Evolutionary conservation across 257 asterid species (phyloP).

Genomic region (Forsythia suspensa): DNA sequence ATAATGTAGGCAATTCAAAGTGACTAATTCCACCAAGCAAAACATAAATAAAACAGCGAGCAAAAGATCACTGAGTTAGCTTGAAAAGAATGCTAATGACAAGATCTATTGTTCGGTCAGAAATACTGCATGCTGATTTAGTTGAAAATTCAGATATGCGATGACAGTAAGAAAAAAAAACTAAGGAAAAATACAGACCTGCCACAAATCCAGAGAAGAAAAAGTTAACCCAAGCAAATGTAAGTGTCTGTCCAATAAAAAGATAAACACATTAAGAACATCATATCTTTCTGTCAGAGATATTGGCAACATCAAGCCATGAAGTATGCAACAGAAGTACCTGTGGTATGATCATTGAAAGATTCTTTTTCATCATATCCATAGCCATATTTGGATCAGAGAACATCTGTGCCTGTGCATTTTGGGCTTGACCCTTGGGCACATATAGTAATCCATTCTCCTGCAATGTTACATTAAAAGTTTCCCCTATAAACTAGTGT

Average conservation of each 20-base stretch:
- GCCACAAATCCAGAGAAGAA: conserved; percentile 99
- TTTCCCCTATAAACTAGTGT: conserved; percentile 2
- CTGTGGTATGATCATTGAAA: conserved; percentile 97
- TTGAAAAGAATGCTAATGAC: conserved; percentile 2
- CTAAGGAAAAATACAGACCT: conserved; percentile 45
- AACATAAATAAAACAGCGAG: conserved; percentile 15
- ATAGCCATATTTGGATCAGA: conserved; percentile 99
- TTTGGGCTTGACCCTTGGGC: conserved; percentile 87
- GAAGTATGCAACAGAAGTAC: conserved; percentile 35
- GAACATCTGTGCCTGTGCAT: conserved; percentile 97
- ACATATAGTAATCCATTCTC: conserved; percentile 81
- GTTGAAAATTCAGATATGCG: conserved; percentile 5
- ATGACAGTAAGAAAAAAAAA: conserved; percentile 8
- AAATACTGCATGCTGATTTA: neutral
- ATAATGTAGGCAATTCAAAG: neutral
- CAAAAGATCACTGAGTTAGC: conserved; percentile 13
- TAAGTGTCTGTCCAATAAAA: conserved; percentile 68
- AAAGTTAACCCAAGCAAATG: conserved; percentile 97
- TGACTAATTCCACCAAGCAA: neutral
- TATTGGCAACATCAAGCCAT: neutral
- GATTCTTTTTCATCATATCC: conserved; percentile 98
- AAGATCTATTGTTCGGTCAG: neutral
- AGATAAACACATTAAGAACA: conserved; percentile 20
- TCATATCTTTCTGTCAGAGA: conserved; percentile 12
- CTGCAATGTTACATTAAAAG: conserved; percentile 42